phyloP scores from a whole-genome alignment of 148 eudicot species.

The Nyssa sinensis region DNA sequence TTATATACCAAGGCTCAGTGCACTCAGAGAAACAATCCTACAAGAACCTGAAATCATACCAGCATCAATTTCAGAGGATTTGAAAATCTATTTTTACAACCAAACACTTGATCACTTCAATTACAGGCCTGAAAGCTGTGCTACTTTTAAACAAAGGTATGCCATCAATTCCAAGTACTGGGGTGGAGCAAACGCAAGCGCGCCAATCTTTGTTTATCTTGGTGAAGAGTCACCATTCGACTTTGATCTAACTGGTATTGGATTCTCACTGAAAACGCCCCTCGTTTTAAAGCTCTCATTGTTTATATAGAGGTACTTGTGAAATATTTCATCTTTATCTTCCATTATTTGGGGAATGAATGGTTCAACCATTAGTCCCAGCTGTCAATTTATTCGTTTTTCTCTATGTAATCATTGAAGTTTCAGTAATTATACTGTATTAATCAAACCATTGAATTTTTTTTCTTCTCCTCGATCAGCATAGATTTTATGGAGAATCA shows the following conservation, averaged over 20 bases:
- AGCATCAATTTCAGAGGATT: background rate
- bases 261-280: slow-evolving; percentile 21
- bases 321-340: no score
- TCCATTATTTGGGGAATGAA: no score
- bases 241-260: background rate
- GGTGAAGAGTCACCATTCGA: slow-evolving; percentile 13
- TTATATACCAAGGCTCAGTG: slow-evolving; percentile 5
- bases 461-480: slow-evolving; percentile 14
- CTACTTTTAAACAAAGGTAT: slow-evolving; percentile 12
- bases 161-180: no score
- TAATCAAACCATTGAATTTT: no score
- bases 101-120: slow-evolving; percentile 23
- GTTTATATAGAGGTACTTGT: slow-evolving; percentile 26
- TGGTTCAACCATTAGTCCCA: no score
- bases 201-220: slow-evolving; percentile 19
- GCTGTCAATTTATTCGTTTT: no score
- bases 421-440: no score
- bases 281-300: slow-evolving; percentile 22
- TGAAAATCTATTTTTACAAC: slow-evolving; percentile 9
- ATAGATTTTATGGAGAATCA: slow-evolving; percentile 37
- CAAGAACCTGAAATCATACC: background rate
- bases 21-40: background rate
- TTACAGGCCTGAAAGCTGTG: slow-evolving; percentile 13
- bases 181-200: slow-evolving; percentile 8
- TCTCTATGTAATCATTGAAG: no score